A percentile compares a stretch with the other conserved stretches of the same genome.
These are phyloP conservation scores for Talaromyces albobiverticillius DNA, from an alignment of 2,329 filamentous ascomycete species.

Conservation along the genomic window DNA sequence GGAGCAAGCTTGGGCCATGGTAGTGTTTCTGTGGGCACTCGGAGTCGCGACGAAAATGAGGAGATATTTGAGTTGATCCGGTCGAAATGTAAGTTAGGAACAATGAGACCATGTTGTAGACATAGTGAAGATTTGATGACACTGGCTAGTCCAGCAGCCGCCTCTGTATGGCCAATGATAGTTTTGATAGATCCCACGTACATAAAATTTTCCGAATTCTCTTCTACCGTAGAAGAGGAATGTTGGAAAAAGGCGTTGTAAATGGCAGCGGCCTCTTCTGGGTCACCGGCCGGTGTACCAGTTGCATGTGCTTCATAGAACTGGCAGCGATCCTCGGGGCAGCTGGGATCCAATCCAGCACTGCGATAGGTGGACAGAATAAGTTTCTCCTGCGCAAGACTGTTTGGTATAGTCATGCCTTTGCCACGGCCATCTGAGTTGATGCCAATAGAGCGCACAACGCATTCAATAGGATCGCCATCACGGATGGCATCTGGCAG, in stretches of 20 bases:
- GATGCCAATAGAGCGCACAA: slow-evolving; percentile 33
- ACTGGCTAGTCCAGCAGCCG: slow-evolving; percentile 23
- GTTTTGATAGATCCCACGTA: slow-evolving; percentile 31
- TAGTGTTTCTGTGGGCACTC: slow-evolving; percentile 19
- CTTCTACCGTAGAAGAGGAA: slow-evolving; percentile 20
- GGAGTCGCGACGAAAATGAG: slow-evolving; percentile 23
- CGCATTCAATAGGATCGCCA: slow-evolving; percentile 44
- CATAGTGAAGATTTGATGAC: slow-evolving; percentile 29
- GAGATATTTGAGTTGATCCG: slow-evolving; percentile 23
- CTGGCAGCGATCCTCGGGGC: slow-evolving; percentile 29
- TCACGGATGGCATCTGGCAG: slow-evolving; percentile 48
- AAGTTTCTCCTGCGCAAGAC: slow-evolving; percentile 36
- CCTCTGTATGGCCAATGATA: slow-evolving; percentile 33
- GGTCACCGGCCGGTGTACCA: slow-evolving; percentile 35
- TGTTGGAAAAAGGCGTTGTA: slow-evolving; percentile 22
- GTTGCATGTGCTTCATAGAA: slow-evolving; percentile 49
- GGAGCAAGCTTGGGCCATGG: slow-evolving; percentile 32
- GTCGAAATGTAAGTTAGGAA: slow-evolving; percentile 25
- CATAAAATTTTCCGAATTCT: slow-evolving; percentile 35
- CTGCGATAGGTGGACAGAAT: slow-evolving; percentile 38
- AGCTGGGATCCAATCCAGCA: slow-evolving; percentile 35
- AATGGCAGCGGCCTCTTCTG: slow-evolving; percentile 27
- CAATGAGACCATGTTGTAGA: slow-evolving; percentile 32
- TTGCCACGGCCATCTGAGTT: slow-evolving; percentile 37
- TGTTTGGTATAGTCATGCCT: slow-evolving; percentile 35